phyloP scores from a whole-genome alignment of 2,329 filamentous ascomycete genomes.

The Hansfordia pulvinata region DNA sequence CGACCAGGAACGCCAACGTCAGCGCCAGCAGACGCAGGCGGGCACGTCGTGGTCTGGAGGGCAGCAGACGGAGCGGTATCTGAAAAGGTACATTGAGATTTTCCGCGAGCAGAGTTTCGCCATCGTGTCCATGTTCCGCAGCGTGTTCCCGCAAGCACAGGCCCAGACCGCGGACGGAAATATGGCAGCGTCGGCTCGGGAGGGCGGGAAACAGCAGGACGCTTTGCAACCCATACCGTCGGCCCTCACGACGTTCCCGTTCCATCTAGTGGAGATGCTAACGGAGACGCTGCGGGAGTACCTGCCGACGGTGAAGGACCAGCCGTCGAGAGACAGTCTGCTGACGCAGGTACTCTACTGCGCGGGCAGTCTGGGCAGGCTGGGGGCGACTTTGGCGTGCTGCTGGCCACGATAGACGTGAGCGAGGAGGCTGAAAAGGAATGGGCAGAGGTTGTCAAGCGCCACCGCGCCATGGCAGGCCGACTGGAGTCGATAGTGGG shows the following conservation, averaged over 20 bases:
- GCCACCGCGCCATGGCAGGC: constrained; percentile 74
- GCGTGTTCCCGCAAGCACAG: constrained; percentile 84
- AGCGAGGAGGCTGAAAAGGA: constrained; percentile 41
- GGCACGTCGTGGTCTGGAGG: constrained; percentile 49
- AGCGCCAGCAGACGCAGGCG: constrained; percentile 24
- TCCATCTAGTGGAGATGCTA: constrained; percentile 71
- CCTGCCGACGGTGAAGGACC: constrained; percentile 69
- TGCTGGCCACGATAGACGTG: constrained; percentile 52
- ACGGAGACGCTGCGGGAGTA: constrained; percentile 64
- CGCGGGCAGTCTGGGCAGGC: constrained; percentile 74
- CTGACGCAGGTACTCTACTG: constrained; percentile 90
- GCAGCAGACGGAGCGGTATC: constrained; percentile 84
- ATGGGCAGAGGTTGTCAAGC: constrained; percentile 82
- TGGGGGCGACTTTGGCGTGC: constrained; percentile 85
- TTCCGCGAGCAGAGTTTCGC: constrained; percentile 96
- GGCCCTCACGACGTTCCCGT: constrained; percentile 69
- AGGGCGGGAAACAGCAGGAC: constrained; percentile 5
- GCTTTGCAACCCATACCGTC: constrained; percentile 52
- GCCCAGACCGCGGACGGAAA: too few relatives aligned
- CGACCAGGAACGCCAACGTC: constrained; percentile 59
- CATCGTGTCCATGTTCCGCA: constrained; percentile 88
- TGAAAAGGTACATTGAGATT: constrained; percentile 94
- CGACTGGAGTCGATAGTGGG: constrained; percentile 58
- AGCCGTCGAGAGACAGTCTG: constrained; percentile 67
- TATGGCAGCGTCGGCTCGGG: constrained; percentile 13